Base-by-base conservation (phyloP, 331 rosid species). In the Rhamnella rubrinervis region DNA sequence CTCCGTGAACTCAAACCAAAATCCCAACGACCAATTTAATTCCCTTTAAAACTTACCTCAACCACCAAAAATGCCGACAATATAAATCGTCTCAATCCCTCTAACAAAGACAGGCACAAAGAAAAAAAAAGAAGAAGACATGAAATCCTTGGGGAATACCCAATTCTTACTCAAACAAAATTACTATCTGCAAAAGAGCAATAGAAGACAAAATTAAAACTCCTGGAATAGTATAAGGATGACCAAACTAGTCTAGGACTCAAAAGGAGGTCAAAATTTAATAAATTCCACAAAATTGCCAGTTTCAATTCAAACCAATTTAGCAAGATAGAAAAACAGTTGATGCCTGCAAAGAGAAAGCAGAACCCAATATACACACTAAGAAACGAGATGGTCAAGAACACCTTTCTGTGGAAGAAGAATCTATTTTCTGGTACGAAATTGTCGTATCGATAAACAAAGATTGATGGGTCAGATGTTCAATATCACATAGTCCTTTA, bases 1-100 rank as follows among this genome's bases (percentile, higher is more conserved):
- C 78, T 84, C 64, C 78, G 89, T 88, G 97, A 84, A 72, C 64
- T 66, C 61, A 83, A 86, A 71, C 84, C 65, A 67, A 81, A 78
- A 58, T 49, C 76, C 66, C 83, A 86, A 83, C 84, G 39, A 71
- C 78, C 86, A 71, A 39, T 57, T 55, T 39, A 63, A 72, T 78
- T 6, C 61, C 67, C 77, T 38, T 52, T 28, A 59, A 55, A 31
- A 28, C 59, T 70, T 57, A 50, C 59, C 76, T 40, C 80, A 31
- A 51, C 58, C 85, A 21, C 70, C 71, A 60, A 59, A 72, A 62
- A 51, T 51, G 55, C 58, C 37, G 13, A 58, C 52, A 62, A 61
- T 37, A 58, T 66, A 51, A 67, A 73, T 78, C 61, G 59, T 65
- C 65, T 55, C 40, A 79, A 59, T 44, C 61, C 59, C 71, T 71